These are phyloP conservation scores for Labyrinthula sp. DNA, from an alignment of 352 stramenopile species.

Conservation along the genomic window DNA sequence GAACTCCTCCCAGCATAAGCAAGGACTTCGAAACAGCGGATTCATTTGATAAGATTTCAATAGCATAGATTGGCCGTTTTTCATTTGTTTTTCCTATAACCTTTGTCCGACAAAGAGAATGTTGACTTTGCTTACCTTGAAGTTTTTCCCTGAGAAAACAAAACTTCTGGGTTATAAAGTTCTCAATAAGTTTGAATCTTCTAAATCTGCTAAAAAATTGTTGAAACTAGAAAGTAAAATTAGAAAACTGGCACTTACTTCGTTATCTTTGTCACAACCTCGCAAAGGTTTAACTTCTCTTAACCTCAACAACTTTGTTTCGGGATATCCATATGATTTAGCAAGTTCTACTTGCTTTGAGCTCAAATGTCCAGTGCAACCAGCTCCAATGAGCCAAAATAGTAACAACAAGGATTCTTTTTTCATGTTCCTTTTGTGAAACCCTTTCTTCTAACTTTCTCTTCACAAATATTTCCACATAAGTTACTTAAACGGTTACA, in stretches of 20 bases:
- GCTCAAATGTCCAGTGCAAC: too few relatives aligned
- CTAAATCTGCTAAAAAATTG: slow-evolving; percentile 18
- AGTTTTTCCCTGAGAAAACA: slow-evolving; percentile 15
- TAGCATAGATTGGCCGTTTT: slow-evolving; percentile 15
- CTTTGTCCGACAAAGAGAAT: slow-evolving; percentile 13
- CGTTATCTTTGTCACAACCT: slow-evolving; percentile 14
- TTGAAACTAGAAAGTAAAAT: too few relatives aligned
- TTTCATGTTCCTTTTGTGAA: too few relatives aligned
- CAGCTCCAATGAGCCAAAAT: too few relatives aligned
- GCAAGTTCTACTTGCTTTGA: slow-evolving; percentile 8
- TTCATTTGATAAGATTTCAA: too few relatives aligned
- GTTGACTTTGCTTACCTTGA: background rate
- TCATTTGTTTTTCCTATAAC: too few relatives aligned
- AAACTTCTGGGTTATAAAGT: slow-evolving; percentile 4
- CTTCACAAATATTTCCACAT: too few relatives aligned
- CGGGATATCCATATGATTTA: slow-evolving; percentile 13
- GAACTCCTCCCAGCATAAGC: slow-evolving; percentile 9
- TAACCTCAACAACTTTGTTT: slow-evolving; percentile 5
- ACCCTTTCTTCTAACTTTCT: too few relatives aligned
- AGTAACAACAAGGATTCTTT: too few relatives aligned
- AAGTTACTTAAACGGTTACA: too few relatives aligned
- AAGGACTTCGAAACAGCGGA: too few relatives aligned
- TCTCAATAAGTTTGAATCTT: slow-evolving; percentile 17
- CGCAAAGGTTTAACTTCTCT: slow-evolving; percentile 6
- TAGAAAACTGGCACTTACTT: too few relatives aligned